Evolutionary conservation across 192 early-diverging fungal species (phyloP).

Genomic region (Spinellus fusiger): DNA sequence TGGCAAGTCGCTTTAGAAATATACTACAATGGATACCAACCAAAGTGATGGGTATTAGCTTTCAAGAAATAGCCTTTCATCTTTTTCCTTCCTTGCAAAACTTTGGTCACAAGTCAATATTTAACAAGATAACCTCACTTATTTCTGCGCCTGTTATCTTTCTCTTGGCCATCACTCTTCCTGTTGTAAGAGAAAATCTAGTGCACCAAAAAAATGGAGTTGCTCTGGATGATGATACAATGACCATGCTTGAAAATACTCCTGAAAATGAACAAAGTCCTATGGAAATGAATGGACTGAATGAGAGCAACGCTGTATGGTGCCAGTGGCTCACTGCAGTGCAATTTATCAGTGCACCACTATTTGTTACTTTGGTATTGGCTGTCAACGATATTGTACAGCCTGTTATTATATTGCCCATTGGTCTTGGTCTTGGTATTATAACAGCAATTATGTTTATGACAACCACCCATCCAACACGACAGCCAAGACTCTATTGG

Average conservation of each 20-base stretch:
- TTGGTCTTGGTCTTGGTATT: slow-evolving; percentile 27
- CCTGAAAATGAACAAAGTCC: slow-evolving; percentile 4
- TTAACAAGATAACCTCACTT: slow-evolving; percentile 42
- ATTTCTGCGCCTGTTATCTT: slow-evolving; percentile 49
- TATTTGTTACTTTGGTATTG: slow-evolving; percentile 44
- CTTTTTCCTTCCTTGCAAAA: slow-evolving; percentile 54
- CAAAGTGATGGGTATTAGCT: not conserved
- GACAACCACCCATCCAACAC: slow-evolving; percentile 28
- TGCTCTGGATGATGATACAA: slow-evolving; percentile 26
- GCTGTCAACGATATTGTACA: slow-evolving; percentile 22
- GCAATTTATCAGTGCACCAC: slow-evolving; percentile 49
- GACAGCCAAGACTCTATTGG: slow-evolving; percentile 39
- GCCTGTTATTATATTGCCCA: slow-evolving; percentile 21
- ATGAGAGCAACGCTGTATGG: slow-evolving; percentile 31
- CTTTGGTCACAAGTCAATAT: slow-evolving; percentile 42
- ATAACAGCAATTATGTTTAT: slow-evolving; percentile 18
- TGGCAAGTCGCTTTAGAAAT: not conserved
- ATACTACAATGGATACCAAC: not conserved
- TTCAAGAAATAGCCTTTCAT: not conserved
- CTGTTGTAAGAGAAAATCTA: slow-evolving; percentile 50
- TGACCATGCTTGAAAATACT: slow-evolving; percentile 8
- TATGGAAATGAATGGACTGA: not conserved
- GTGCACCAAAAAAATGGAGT: slow-evolving; percentile 13
- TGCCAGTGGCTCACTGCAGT: slow-evolving; percentile 50
- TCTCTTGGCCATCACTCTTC: slow-evolving; percentile 50